These are phyloP conservation scores for Lasiodiplodia hormozganensis DNA, from an alignment of 2,329 filamentous ascomycete genomes.

Conservation along the genomic window DNA sequence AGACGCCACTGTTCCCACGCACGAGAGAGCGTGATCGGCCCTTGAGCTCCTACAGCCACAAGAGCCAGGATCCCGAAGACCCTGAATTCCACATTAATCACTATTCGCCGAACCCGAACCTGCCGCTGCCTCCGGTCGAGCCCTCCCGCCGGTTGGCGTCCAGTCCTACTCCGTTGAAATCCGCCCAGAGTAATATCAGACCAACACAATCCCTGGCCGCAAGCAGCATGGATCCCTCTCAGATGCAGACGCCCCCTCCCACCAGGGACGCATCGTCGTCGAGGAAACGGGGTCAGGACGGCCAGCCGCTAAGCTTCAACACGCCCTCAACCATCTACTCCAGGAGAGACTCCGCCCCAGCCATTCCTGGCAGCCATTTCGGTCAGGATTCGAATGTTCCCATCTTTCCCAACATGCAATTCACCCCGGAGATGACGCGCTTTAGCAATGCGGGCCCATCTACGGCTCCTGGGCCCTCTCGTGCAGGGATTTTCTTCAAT, in stretches of 20 bases:
- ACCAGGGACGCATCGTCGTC: constrained; percentile 62
- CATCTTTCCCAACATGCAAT: constrained; percentile 61
- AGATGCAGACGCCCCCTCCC: constrained; percentile 68
- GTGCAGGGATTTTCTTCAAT: constrained; percentile 51
- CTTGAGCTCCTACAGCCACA: constrained; percentile 44
- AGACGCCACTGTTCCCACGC: constrained; percentile 49
- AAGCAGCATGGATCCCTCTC: constrained; percentile 47
- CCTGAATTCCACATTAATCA: constrained; percentile 67
- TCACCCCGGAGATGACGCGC: constrained; percentile 64
- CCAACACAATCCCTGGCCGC: not conserved
- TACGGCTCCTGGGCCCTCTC: constrained; percentile 64
- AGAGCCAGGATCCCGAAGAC: constrained; percentile 46
- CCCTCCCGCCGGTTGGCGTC: constrained; percentile 65
- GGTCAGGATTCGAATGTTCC: constrained; percentile 41
- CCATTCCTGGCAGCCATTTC: constrained; percentile 9
- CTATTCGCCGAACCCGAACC: constrained; percentile 60
- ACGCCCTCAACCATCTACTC: constrained; percentile 25
- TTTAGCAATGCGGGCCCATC: constrained; percentile 59
- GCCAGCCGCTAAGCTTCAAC: constrained; percentile 10
- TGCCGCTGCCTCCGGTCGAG: constrained; percentile 66
- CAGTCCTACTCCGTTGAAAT: constrained; percentile 57
- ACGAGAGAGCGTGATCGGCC: constrained; percentile 46
- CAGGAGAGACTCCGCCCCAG: constrained; percentile 21
- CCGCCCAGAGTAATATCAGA: not conserved
- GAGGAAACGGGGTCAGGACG: constrained; percentile 48